Percentiles rank a stretch among this genome's conserved stretches.
These are phyloP conservation scores for Metschnikowia kunwiensis DNA, from an alignment of 805 yeast genomes.

Conservation along the genomic window DNA sequence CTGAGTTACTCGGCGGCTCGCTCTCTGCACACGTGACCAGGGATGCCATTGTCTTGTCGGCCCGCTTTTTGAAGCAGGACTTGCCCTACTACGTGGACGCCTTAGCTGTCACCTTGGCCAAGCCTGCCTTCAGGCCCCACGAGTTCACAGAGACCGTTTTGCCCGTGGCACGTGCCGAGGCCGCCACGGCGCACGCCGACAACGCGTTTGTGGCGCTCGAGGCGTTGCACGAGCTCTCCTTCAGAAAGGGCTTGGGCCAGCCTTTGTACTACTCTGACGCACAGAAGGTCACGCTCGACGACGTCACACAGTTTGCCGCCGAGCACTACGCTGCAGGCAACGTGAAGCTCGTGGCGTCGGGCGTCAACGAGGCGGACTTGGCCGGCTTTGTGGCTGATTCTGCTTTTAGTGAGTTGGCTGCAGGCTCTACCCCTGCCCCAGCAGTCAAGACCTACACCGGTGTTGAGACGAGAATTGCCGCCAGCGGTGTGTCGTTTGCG, in stretches of 20 bases:
- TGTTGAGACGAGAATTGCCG: conserved; percentile 65
- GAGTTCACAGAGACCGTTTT: conserved; percentile 79
- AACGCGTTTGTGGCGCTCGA: conserved; percentile 67
- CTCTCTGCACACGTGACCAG: conserved; percentile 70
- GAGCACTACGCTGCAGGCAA: conserved; percentile 67
- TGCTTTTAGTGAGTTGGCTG: conserved; percentile 58
- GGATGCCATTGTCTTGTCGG: conserved; percentile 76
- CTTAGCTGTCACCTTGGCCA: conserved; percentile 67
- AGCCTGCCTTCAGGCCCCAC: conserved; percentile 74
- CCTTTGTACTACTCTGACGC: conserved; percentile 73
- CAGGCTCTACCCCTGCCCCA: conserved; percentile 50
- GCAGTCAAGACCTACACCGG: conserved; percentile 48
- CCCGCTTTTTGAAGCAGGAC: conserved; percentile 81
- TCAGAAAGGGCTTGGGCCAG: conserved; percentile 85
- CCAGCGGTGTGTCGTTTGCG: conserved; percentile 64
- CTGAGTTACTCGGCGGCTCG: conserved; percentile 88
- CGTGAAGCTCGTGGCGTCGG: conserved; percentile 68
- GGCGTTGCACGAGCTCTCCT: conserved; percentile 73
- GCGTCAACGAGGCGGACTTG: conserved; percentile 72
- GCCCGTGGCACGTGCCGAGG: conserved; percentile 72
- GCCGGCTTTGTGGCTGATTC: conserved; percentile 63
- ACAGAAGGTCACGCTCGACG: conserved; percentile 53
- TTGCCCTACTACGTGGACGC: conserved; percentile 90
- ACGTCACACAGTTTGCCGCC: conserved; percentile 63
- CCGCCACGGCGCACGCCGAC: conserved; percentile 47